Evolutionary conservation across 2,329 filamentous ascomycete genomes (phyloP), one percentile per base, ranked within the genome.

Genomic region (Chrysoporthe puriensis): DNA sequence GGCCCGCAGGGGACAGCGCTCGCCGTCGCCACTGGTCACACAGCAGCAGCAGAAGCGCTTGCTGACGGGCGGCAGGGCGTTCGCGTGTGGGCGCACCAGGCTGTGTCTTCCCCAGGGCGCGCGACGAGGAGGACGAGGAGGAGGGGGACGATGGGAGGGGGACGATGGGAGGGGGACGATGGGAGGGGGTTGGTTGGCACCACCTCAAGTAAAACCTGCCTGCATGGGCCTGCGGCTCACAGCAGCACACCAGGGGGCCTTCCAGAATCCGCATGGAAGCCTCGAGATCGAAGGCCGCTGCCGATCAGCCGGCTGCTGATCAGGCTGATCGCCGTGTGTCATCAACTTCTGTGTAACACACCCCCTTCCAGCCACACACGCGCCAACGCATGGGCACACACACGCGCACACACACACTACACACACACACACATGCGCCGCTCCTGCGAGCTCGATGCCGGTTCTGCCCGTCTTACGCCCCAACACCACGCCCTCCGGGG

Each of bases 181-280:
- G 46, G n/a, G 48, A 21, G n/a, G 8, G 48, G 43, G 48, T 18
- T 3, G 46, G n/a, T 21, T 4, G 26, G 48, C 48, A 52, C 13
- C 48, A 52, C 26, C 48, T 26, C 26, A 26, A 26, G 26, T 26
- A 26, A 26, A 26, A 32, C 48, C 21, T 52, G 48, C 48, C 50
- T 54, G 50, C 50, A 32, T 54, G 48, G 2, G 26, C 26, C 26
- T 54, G 50, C 26, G 50, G 50, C 26, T 42, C 16, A 52, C 21
- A 26, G 26, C 26, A 26, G 48, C 48, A 26, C n/a, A 26, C 48
- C n/a, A 42, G 34, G 0, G 18, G 34, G n/a, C 26, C 57, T 60
- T 60, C 57, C 36, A 60, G 57, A 60, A 60, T 26, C 40, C 18
- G 40, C 40, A 43, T 60, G 32, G 57, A 60, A 60, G 57, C 54